phyloP scores from a whole-genome alignment of 164 flowering plant genomes.

The Litsea cubeba region DNA sequence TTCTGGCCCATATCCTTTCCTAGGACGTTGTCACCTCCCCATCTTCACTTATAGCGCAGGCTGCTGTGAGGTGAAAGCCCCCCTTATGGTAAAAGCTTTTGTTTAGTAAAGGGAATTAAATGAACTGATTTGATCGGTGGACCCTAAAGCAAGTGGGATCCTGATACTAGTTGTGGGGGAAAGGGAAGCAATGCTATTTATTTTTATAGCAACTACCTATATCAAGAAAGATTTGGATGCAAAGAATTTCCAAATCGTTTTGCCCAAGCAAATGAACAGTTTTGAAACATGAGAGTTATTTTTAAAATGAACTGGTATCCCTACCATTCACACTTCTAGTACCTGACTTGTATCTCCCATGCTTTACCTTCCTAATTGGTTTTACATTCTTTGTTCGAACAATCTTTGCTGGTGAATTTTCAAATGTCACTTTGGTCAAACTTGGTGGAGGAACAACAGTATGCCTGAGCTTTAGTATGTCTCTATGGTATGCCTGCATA shows the following conservation, averaged over 20 bases:
- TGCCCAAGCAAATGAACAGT: conserved; percentile 12
- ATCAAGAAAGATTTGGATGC: conserved; percentile 19
- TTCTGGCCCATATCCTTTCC: too few relatives aligned
- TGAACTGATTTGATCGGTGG: too few relatives aligned
- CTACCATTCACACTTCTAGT: conserved; percentile 34
- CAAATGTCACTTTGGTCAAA: neutral
- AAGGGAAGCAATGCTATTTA: conserved; percentile 9
- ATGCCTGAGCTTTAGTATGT: conserved; percentile 57
- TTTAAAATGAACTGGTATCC: conserved; percentile 30
- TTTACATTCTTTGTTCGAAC: conserved; percentile 15
- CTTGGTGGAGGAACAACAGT: conserved; percentile 27
- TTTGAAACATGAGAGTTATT: conserved; percentile 1
- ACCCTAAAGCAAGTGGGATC: too few relatives aligned
- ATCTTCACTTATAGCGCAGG: too few relatives aligned
- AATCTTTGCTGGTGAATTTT: conserved; percentile 1
- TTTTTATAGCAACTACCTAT: conserved; percentile 16
- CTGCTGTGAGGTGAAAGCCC: too few relatives aligned
- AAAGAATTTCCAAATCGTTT: conserved; percentile 9
- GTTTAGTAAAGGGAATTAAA: too few relatives aligned
- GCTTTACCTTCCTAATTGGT: conserved; percentile 40
- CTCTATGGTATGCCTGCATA: conserved; percentile 77
- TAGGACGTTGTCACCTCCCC: too few relatives aligned
- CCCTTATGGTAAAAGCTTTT: too few relatives aligned
- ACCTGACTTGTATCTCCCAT: conserved; percentile 51
- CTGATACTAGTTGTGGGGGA: neutral